phyloP scores from a whole-genome alignment of 1,139 yeast species.

The Geotrichum carabidarum region DNA sequence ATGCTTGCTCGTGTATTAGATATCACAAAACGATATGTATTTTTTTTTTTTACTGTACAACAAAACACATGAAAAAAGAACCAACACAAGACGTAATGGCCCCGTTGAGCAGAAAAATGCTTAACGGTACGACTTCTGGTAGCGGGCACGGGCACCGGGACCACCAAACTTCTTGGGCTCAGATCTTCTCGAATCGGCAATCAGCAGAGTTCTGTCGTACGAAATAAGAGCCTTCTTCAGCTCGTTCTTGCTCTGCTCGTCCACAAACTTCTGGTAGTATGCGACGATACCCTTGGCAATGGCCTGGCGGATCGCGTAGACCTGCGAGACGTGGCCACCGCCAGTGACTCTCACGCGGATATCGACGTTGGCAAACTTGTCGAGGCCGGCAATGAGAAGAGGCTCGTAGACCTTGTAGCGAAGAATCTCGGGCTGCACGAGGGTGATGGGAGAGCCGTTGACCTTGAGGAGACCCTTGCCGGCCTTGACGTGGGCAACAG shows the following conservation, averaged over 20 bases:
- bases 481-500: constrained; percentile 99
- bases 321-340: constrained; percentile 99
- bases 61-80: constrained; percentile 9
- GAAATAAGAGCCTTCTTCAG: constrained; percentile 95
- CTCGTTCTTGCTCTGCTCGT: constrained; percentile 99
- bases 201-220: constrained; percentile 98
- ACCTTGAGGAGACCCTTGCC: constrained; percentile 99
- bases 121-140: constrained; percentile 99
- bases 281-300: constrained; percentile 99
- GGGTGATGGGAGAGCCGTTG: constrained; percentile 98
- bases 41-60: constrained; percentile 6
- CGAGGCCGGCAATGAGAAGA: constrained; percentile 94
- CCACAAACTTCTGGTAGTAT: constrained; percentile 98
- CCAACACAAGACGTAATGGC: neutral
- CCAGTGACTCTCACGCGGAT: constrained; percentile 99
- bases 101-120: constrained; percentile 18
- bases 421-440: constrained; percentile 97
- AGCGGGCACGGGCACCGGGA: constrained; percentile 99
- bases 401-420: constrained; percentile 99
- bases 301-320: constrained; percentile 99
- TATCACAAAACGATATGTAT: neutral
- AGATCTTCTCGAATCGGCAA: constrained; percentile 99
- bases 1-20: neutral
- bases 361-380: constrained; percentile 97
- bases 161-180: constrained; percentile 99